A percentile compares a stretch with the other conserved stretches of the same genome.
phyloP scores from a whole-genome alignment of 352 stramenopile species.

The Pythium dissotocum region DNA sequence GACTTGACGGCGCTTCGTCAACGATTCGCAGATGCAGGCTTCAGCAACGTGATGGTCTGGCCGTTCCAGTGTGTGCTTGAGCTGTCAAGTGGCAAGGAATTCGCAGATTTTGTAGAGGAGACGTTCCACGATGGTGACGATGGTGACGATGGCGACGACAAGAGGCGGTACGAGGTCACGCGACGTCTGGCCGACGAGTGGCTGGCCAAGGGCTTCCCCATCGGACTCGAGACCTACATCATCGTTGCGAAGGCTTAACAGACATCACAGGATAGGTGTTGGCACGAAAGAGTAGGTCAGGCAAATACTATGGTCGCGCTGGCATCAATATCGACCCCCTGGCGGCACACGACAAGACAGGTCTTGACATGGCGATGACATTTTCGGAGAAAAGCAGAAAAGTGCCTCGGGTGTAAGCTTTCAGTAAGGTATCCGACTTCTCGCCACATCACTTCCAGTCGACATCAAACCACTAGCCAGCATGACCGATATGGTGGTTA shows the following conservation, averaged over 20 bases:
- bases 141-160: conserved; percentile 27
- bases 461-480: no score
- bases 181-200: conserved; percentile 49
- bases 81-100: conserved; percentile 45
- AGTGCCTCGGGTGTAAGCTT: no score
- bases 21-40: conserved; percentile 36
- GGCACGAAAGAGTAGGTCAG: no score
- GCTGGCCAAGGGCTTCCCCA: conserved; percentile 47
- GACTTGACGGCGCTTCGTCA: conserved; percentile 39
- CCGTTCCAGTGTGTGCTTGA: conserved; percentile 52
- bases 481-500: no score
- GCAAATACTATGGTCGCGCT: no score
- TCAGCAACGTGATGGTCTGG: conserved; percentile 46
- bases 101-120: conserved; percentile 39
- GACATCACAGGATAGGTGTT: background rate
- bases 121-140: conserved; percentile 24
- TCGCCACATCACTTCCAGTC: no score
- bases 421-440: no score
- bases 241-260: conserved; percentile 33
- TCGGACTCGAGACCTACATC: conserved; percentile 59
- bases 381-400: no score
- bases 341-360: no score
- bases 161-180: conserved; percentile 30
- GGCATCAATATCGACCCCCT: no score
- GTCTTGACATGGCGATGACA: no score